Conservation (phyloP, 257 asterid species). For the Mentha longifolia region DNA sequence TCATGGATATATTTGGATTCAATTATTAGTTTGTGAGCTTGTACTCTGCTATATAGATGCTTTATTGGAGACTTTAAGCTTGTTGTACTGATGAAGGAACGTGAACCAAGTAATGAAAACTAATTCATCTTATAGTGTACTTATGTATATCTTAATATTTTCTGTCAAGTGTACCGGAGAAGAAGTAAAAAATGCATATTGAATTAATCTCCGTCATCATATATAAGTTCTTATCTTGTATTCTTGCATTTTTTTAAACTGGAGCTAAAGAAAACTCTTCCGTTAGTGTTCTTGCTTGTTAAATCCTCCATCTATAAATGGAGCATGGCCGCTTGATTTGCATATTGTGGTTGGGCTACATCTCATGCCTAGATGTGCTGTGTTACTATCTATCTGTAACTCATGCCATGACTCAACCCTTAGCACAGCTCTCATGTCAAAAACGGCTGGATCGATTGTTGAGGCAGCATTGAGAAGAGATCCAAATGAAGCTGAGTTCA, state of each 20-base stretch:
- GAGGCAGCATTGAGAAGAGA: constrained; percentile 97
- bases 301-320: constrained; percentile 1
- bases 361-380: not conserved
- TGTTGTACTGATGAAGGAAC: constrained; percentile 19
- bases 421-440: constrained; percentile 89
- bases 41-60: not conserved
- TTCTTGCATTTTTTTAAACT: not conserved
- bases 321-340: constrained; percentile 21
- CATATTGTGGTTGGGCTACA: constrained; percentile 25
- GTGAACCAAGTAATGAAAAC: not conserved
- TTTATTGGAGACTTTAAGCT: not conserved
- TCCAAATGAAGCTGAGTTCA: constrained; percentile 92
- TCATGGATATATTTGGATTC: constrained; percentile 21
- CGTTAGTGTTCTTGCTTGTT: constrained; percentile 13
- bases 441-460: constrained; percentile 98
- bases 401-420: constrained; percentile 43
- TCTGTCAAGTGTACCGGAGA: not conserved
- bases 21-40: constrained; percentile 15
- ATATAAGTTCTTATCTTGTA: not conserved
- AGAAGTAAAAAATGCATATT: constrained; percentile 6
- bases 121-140: not conserved
- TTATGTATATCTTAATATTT: constrained; percentile 6
- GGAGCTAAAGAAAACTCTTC: not conserved
- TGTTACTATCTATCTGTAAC: constrained; percentile 26
- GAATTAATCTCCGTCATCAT: not conserved